Percentiles rank a stretch among this genome's conserved stretches.
Conservation (phyloP, 2,329 filamentous ascomycete genomes). For the Gliomastix tumulicola region DNA sequence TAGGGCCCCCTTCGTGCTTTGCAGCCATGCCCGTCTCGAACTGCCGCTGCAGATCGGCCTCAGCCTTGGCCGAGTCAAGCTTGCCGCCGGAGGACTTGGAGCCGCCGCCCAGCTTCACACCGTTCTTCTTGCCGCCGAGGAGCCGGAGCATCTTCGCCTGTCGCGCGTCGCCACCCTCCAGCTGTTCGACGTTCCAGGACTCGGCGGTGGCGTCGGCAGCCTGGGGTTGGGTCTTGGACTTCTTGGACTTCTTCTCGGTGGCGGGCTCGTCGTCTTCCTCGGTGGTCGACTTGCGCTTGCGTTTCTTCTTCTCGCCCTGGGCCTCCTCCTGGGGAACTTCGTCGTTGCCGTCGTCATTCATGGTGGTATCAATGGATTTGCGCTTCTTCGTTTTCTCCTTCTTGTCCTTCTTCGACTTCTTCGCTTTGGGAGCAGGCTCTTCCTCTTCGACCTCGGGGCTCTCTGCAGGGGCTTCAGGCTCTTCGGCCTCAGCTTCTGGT, state of each 20-base stretch:
- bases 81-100: constrained; percentile 7
- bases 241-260: constrained; percentile 13
- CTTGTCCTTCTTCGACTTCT: constrained; percentile 19
- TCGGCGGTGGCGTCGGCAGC: constrained; percentile 19
- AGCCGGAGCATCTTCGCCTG: constrained; percentile 52
- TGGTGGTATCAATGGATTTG: too few species aligned
- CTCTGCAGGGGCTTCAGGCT: constrained; percentile 2
- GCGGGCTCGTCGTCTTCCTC: constrained; percentile 9
- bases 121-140: constrained; percentile 43
- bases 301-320: constrained; percentile 14
- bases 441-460: constrained; percentile 3
- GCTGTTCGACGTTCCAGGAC: constrained; percentile 44
- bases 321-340: constrained; percentile 9
- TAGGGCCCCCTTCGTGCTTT: constrained; percentile 43
- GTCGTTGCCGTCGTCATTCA: constrained; percentile 9
- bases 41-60: constrained; percentile 48
- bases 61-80: constrained; percentile 29
- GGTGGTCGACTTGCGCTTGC: constrained; percentile 5
- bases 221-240: constrained; percentile 14
- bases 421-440: constrained; percentile 12
- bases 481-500: constrained; percentile 5
- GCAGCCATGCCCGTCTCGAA: constrained; percentile 49
- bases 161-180: constrained; percentile 42
- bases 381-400: constrained; percentile 27
- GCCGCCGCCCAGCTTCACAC: constrained; percentile 10